Conservation (phyloP, 2,329 filamentous ascomycete species). For the Nothomitra cinnamomea region DNA sequence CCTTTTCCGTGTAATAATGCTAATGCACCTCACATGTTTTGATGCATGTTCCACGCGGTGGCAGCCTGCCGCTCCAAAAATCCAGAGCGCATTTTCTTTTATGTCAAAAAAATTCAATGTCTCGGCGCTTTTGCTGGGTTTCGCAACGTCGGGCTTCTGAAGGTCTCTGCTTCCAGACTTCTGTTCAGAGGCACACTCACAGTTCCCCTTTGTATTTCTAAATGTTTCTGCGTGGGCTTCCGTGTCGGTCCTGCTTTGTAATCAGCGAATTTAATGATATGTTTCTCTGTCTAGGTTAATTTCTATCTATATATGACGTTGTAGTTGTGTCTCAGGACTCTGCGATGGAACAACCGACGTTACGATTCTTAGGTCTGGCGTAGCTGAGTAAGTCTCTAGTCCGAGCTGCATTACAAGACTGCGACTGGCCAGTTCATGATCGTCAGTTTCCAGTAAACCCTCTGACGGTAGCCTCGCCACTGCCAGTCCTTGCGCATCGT, state of each 20-base stretch:
- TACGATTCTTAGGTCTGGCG: too few species aligned
- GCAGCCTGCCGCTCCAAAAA: not conserved
- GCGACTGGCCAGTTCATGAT: too few species aligned
- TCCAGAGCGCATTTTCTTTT: not conserved
- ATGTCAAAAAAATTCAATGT: not conserved
- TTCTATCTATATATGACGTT: not conserved
- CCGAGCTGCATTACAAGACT: too few species aligned
- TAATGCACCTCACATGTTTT: constrained; percentile 2
- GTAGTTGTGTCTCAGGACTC: not conserved
- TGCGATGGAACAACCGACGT: too few species aligned
- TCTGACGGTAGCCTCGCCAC: too few species aligned
- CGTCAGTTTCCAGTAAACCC: too few species aligned
- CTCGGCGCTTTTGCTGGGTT: constrained; percentile 1
- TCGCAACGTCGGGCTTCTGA: not conserved
- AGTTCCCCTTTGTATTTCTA: not conserved
- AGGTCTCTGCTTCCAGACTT: not conserved
- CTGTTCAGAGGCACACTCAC: not conserved
- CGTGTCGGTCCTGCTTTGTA: not conserved
- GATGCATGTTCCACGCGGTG: constrained; percentile 2
- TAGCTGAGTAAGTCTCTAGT: too few species aligned
- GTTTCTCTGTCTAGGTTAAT: not conserved
- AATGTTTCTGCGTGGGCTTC: not conserved
- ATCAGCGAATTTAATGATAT: not conserved
- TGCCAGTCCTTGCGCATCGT: too few species aligned
- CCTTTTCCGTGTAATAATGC: constrained; percentile 3